Evolutionary conservation across 768 basidiomycete species (phyloP).

Genomic region (Leucogyrophana mollusca): DNA sequence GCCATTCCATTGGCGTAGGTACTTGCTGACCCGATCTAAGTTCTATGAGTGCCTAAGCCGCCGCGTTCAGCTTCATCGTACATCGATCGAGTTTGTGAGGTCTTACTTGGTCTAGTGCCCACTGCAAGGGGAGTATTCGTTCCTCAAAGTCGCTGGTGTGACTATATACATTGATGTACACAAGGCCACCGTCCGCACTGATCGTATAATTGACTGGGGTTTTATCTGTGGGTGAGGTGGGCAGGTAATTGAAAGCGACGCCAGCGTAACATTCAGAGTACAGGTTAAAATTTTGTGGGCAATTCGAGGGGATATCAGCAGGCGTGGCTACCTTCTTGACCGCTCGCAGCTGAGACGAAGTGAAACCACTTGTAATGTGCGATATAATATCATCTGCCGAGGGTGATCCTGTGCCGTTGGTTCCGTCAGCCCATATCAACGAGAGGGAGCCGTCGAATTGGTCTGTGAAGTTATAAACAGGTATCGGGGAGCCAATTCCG

Average conservation of each 20-base stretch:
- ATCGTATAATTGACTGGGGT: slow-evolving; percentile 65
- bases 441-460: slow-evolving; percentile 52
- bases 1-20: slow-evolving; percentile 68
- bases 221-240: slow-evolving; percentile 31
- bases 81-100: background rate
- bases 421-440: slow-evolving; percentile 69
- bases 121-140: slow-evolving; percentile 69
- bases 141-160: slow-evolving; percentile 71
- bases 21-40: slow-evolving; percentile 56
- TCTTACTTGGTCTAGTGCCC: slow-evolving; percentile 70
- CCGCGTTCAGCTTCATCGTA: no score
- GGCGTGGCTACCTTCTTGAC: slow-evolving; percentile 50
- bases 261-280: slow-evolving; percentile 72
- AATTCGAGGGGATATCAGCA: slow-evolving; percentile 50
- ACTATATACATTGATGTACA: slow-evolving; percentile 59
- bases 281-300: slow-evolving; percentile 73
- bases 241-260: slow-evolving; percentile 59
- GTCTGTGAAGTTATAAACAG: slow-evolving; percentile 44
- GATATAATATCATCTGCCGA: slow-evolving; percentile 60
- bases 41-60: slow-evolving; percentile 73
- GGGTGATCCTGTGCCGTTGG: slow-evolving; percentile 53
- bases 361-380: slow-evolving; percentile 54
- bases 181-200: slow-evolving; percentile 62
- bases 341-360: slow-evolving; percentile 40
- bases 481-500: slow-evolving; percentile 58